Evolutionary conservation across 2,329 filamentous ascomycete genomes (phyloP), one percentile per base, ranked within the genome.

Genomic region (Samsoniella hepiali): DNA sequence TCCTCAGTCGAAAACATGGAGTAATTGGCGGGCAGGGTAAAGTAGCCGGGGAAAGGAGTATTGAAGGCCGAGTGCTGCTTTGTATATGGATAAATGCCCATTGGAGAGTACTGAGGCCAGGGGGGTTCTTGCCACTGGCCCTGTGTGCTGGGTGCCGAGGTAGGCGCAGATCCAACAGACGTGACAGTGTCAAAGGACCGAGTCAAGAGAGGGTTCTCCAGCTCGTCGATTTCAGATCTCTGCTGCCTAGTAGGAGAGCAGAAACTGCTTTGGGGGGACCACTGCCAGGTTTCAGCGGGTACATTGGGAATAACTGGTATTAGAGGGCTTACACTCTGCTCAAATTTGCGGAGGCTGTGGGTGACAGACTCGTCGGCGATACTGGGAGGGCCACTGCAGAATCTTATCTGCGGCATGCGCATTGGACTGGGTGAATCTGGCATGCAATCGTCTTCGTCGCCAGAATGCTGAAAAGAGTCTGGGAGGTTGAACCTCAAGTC

Each of bases 401-500:
- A 40, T 40, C 15, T 29, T 3, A 22, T 42, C 15, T 49, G 42
- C 27, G 27, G 38, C 29, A 44, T 59, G 4, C 56, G 45, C 6
- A 36, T 27, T 3, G 56, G 62, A 11, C 42, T 59, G 6, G 62
- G 55, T 1, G 62, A 60, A 1, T 60, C 61, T 13, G 61, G 62
- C 38, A 49, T 64, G 13, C 13, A 29, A 2, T 42, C 50, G 5
- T 62, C 58, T 38, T 55, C 57, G 29, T 61, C 58, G 6, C 31
- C 58, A 10, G 49, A 59, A 45, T 49, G 40, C 22, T 40, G 45
- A 29, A 55, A 64, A 49, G 69, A 67, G 50, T 74, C 72, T 0
- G 71, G 69, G 0, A 77, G 66, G 53, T 71, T 76, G 50, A 72
- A 71, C 49, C 69, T 69, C 1, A 69, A 69, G 51, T 78, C 74